These are phyloP conservation scores for Pulveroboletus sp. DNA, from an alignment of 768 basidiomycete species.

Conservation along the genomic window DNA sequence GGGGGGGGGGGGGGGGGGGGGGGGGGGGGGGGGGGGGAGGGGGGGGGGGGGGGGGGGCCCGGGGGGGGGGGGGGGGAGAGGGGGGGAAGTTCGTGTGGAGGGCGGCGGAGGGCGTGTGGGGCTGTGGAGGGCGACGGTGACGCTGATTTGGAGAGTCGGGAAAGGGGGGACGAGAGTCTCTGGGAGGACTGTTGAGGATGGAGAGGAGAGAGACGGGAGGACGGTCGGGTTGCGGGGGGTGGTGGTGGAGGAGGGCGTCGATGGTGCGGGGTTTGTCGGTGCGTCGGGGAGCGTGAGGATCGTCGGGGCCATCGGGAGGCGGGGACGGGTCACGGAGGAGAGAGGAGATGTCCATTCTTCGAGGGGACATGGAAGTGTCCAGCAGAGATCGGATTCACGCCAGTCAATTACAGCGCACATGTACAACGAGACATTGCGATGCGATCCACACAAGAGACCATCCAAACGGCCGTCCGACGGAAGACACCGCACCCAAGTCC, in stretches of 20 bases:
- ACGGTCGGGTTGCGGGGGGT: background rate
- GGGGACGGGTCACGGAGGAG: constrained; percentile 46
- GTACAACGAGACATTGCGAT: constrained; percentile 94
- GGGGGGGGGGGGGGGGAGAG: no score
- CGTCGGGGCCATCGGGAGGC: background rate
- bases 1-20: background rate
- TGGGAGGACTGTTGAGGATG: constrained; percentile 6
- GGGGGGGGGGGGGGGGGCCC: background rate
- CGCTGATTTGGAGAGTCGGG: background rate
- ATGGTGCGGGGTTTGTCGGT: constrained; percentile 13
- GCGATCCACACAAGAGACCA: constrained; percentile 57
- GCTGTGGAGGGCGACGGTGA: background rate
- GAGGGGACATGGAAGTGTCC: constrained; percentile 45
- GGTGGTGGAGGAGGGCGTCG: constrained; percentile 19
- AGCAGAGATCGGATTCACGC: background rate
- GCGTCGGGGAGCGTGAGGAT: background rate
- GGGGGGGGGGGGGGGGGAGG: no score
- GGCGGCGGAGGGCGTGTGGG: background rate
- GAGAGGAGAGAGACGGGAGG: no score
- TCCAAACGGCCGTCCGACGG: constrained; percentile 51
- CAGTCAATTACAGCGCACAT: constrained; percentile 24
- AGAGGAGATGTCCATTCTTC: constrained; percentile 72
- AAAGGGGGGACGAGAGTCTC: background rate
- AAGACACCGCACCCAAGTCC: constrained; percentile 86
- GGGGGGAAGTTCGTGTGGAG: no score